Percentiles rank a stretch among this genome's conserved stretches.
phyloP scores from a whole-genome alignment of 2,329 filamentous ascomycete genomes.

The Talaromyces sp. region DNA sequence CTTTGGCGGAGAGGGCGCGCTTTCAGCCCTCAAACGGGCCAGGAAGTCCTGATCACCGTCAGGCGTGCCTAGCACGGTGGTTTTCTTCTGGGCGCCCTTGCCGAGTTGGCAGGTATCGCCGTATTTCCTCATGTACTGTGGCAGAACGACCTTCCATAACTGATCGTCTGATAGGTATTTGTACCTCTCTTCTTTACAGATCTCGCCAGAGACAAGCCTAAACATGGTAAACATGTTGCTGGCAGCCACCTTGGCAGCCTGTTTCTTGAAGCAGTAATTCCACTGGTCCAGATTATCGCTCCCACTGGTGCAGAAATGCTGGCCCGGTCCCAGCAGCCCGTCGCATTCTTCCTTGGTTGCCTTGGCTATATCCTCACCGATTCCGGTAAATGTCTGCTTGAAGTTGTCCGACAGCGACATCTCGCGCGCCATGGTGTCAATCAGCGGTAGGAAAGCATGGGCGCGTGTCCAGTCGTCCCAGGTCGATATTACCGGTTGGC shows the following conservation, averaged over 20 bases:
- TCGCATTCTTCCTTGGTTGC: conserved; percentile 9
- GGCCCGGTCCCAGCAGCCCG: not conserved
- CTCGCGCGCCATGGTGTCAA: conserved; percentile 11
- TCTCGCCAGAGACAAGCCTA: conserved; percentile 10
- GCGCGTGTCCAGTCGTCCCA: conserved; percentile 13
- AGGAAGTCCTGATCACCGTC: not conserved
- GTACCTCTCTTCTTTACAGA: conserved; percentile 9
- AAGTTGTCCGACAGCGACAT: conserved; percentile 12
- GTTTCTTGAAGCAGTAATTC: conserved; percentile 13
- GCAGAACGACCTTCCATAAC: conserved; percentile 9
- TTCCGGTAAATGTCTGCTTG: conserved; percentile 11
- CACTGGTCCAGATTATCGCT: conserved; percentile 9
- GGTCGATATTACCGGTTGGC: conserved; percentile 10
- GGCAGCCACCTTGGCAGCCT: conserved; percentile 5
- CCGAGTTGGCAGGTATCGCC: conserved; percentile 7
- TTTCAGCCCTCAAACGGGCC: not conserved
- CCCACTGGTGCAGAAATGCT: conserved; percentile 9
- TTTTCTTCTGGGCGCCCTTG: not conserved
- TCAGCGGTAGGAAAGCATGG: conserved; percentile 11
- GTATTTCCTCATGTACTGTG: conserved; percentile 12
- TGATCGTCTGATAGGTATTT: conserved; percentile 7
- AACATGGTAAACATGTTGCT: conserved; percentile 12
- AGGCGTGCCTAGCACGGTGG: not conserved
- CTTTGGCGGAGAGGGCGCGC: not conserved
- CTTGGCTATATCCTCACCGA: conserved; percentile 7